Percentiles rank a stretch among this genome's conserved stretches.
Conservation (phyloP, 129 eudicot genomes). For the Tagetes patula region DNA sequence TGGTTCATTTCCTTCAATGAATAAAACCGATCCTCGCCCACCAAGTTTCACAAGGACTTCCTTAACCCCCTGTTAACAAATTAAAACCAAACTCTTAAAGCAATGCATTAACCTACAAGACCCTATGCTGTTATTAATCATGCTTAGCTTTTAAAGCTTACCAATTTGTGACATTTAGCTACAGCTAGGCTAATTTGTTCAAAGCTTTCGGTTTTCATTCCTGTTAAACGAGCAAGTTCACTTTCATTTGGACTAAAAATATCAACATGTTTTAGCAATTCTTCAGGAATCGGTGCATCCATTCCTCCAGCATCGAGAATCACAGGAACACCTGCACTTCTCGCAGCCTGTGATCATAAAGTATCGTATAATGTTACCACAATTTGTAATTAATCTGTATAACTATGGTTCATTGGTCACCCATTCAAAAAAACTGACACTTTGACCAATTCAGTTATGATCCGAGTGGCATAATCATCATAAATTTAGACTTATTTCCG, state of each 20-base stretch:
- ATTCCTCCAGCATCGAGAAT: slow-evolving; percentile 94
- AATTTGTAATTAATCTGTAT: background rate
- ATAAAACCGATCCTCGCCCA: slow-evolving; percentile 77
- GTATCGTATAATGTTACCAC: background rate
- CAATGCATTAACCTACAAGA: background rate
- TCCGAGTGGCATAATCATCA: too few species aligned
- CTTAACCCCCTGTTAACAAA: slow-evolving; percentile 57
- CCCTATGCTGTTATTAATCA: background rate
- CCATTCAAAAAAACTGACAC: too few species aligned
- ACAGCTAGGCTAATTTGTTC: slow-evolving; percentile 80
- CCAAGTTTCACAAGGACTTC: slow-evolving; percentile 97
- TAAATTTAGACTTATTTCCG: too few species aligned
- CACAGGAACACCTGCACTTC: slow-evolving; percentile 73
- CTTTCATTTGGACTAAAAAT: slow-evolving; percentile 88
- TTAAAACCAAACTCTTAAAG: background rate
- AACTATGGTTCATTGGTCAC: too few species aligned
- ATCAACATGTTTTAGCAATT: slow-evolving; percentile 54
- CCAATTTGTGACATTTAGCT: slow-evolving; percentile 74
- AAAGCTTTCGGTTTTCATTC: slow-evolving; percentile 73
- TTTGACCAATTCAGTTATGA: too few species aligned
- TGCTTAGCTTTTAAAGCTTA: slow-evolving; percentile 28
- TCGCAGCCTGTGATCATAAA: slow-evolving; percentile 64
- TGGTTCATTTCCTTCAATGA: slow-evolving; percentile 79
- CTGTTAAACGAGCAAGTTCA: slow-evolving; percentile 94
- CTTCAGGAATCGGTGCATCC: slow-evolving; percentile 79